phyloP scores from a whole-genome alignment of 257 asterid genomes.

The Coffea eugenioides region DNA sequence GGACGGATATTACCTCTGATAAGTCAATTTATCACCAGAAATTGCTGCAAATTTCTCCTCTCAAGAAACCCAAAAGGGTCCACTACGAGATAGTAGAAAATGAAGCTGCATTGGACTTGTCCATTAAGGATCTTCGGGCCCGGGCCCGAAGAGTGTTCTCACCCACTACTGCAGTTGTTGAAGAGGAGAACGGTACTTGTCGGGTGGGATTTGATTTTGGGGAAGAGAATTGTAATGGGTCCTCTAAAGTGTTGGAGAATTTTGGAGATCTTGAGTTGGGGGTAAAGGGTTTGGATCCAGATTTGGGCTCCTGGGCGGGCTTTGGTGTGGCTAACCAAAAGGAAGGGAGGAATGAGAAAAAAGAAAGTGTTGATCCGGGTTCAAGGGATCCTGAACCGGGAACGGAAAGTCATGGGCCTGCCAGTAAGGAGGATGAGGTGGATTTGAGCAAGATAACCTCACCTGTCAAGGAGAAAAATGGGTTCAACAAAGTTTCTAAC shows the following conservation, averaged over 20 bases:
- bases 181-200: constrained; percentile 8
- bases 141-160: constrained; percentile 33
- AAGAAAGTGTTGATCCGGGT: neutral
- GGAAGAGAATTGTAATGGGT: constrained; percentile 14
- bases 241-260: neutral
- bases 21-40: neutral
- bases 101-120: constrained; percentile 22
- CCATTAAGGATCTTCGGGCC: constrained; percentile 47
- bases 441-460: too few relatives aligned
- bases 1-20: constrained; percentile 9
- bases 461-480: neutral
- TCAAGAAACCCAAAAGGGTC: constrained; percentile 14
- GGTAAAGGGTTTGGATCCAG: neutral
- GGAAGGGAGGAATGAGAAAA: neutral
- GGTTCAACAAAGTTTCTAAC: neutral
- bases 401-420: neutral
- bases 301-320: constrained; percentile 15
- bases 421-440: neutral
- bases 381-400: constrained; percentile 6
- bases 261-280: neutral
- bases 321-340: constrained; percentile 6
- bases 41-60: neutral
- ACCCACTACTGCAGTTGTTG: constrained; percentile 3
- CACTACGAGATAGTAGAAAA: neutral
- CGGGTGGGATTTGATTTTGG: neutral